Base-by-base conservation (phyloP, 345 rosid species). In the Viola odorata region DNA sequence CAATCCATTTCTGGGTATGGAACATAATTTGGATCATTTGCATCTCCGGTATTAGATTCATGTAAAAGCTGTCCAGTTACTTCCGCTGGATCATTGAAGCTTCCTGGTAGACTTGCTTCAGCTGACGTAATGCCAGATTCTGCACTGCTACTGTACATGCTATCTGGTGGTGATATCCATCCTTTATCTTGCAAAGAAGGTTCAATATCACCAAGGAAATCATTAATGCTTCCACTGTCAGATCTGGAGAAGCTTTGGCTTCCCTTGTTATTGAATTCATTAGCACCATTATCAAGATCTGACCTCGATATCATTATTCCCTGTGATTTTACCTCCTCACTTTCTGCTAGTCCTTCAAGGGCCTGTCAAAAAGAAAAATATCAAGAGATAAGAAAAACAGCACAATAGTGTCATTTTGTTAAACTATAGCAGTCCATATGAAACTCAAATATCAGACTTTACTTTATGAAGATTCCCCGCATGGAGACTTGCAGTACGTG, bases 81-180 rank as follows among this genome's bases (percentile, higher is more conserved):
- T 61, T 75, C 80, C 15, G 66, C 73, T 52, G 56, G 76, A 66
- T 75, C 75, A 55, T 44, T 71, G 45, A 61, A 70, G 63, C 65
- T 58, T 67, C 75, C 83, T 11, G 73, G 68, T 66, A 71, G 60
- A 73, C 71, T 74, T 64, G 72, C 77, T 51, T 70, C 87, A 16
- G 73, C 45, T 15, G 78, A 79, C 53, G 67, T 75, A 61, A 71
- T 45, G 55, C 64, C 77, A 58, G 85, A 84, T 68, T 66, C 87
- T 17, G 76, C 73, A 75, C 80, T 78, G 68, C 86, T 74, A 70
- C 81, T 76, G 63, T 69, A 78, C 50, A 86, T 50, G 62, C 84
- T 89, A 65, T 89, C 89, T n/a, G 95, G 95, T 53, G 89, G 84
- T 61, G 96, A 89, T 76, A 89, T 68, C 89, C 87, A 89, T 72